Conservation (phyloP, 2,329 filamentous ascomycete genomes). For the Cercospora zeina region DNA sequence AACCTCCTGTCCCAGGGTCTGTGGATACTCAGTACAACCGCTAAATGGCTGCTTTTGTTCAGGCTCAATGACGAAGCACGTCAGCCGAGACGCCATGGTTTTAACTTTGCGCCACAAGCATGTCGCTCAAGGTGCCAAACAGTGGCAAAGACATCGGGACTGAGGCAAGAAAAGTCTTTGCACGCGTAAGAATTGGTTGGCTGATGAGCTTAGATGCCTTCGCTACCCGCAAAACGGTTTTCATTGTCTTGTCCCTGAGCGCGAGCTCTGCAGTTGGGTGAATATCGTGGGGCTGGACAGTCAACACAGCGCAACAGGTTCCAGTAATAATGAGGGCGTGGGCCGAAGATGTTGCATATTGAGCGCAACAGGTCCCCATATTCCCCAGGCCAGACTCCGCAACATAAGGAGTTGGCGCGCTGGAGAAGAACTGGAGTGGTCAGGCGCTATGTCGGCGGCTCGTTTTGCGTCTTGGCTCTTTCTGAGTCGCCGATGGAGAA, state of each 20-base stretch:
- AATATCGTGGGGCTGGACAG: not conserved
- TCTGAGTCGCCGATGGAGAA: not conserved
- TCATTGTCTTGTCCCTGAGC: not conserved
- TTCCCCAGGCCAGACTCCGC: conserved; percentile 3
- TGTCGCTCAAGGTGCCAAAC: conserved; percentile 7
- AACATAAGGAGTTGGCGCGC: not conserved
- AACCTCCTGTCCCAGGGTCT: conserved; percentile 1
- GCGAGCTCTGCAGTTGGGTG: not conserved
- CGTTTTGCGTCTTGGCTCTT: not conserved
- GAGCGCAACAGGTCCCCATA: not conserved
- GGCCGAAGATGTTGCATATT: not conserved
- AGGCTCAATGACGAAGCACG: conserved; percentile 22
- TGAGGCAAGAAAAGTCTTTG: conserved; percentile 5
- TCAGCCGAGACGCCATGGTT: conserved; percentile 17
- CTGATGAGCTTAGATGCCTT: conserved; percentile 16
- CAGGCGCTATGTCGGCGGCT: conserved; percentile 6
- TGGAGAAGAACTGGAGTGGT: conserved; percentile 11
- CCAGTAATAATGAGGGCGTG: not conserved
- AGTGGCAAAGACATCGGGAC: conserved; percentile 1
- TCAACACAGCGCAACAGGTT: not conserved
- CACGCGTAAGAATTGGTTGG: conserved; percentile 14
- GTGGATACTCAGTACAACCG: conserved; percentile 1
- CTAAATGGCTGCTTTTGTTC: conserved; percentile 11
- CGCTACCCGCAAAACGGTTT: not conserved
- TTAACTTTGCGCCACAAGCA: conserved; percentile 17